Evolutionary conservation across 2,329 filamentous ascomycete species (phyloP).

Genomic region (Didymella pinodella): DNA sequence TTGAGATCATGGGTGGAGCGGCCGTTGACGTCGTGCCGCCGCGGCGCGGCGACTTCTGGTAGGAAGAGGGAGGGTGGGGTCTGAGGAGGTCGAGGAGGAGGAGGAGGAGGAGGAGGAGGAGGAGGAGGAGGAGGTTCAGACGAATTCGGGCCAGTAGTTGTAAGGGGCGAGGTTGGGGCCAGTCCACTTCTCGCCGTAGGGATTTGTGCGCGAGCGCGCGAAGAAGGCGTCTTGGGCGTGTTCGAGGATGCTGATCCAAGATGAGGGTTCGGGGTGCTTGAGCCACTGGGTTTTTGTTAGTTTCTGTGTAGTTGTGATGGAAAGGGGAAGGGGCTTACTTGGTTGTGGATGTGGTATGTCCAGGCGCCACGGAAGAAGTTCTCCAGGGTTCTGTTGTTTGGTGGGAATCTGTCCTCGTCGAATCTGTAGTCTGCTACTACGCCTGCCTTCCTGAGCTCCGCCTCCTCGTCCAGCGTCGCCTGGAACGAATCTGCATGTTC

Average conservation of each 20-base stretch:
- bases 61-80: too few relatives aligned
- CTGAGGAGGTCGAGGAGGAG: neutral
- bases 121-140: conserved; percentile 40
- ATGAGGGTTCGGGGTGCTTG: conserved; percentile 64
- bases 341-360: conserved; percentile 67
- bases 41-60: conserved; percentile 8
- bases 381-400: conserved; percentile 64
- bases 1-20: neutral
- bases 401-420: conserved; percentile 61
- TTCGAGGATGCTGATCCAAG: conserved; percentile 63
- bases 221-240: conserved; percentile 65
- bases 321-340: conserved; percentile 51
- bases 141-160: conserved; percentile 61
- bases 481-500: conserved; percentile 51
- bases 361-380: conserved; percentile 65
- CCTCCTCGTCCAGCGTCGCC: conserved; percentile 52
- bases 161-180: conserved; percentile 59
- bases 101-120: neutral
- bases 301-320: neutral
- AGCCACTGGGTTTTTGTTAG: conserved; percentile 56
- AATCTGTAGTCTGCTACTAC: conserved; percentile 56
- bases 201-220: conserved; percentile 58
- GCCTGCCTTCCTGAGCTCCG: conserved; percentile 51
- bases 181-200: conserved; percentile 63
- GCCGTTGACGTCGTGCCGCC: neutral